Evolutionary conservation across 768 basidiomycete species (phyloP).

Genomic region (Lentinula detonsa): DNA sequence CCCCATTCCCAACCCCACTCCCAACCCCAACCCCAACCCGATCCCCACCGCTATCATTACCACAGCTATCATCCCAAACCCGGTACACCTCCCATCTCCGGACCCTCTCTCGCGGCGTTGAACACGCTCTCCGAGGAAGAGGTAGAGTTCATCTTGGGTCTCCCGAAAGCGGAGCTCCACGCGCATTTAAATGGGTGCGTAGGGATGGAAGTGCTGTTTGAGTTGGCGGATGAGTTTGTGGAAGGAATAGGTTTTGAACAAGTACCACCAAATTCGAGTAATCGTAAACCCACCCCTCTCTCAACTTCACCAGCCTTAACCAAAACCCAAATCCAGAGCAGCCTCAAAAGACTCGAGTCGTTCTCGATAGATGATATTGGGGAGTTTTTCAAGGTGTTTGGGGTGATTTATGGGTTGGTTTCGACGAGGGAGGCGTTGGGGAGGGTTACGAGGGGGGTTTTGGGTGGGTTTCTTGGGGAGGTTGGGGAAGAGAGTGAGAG

Average conservation of each 20-base stretch:
- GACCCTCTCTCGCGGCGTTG: constrained; percentile 45
- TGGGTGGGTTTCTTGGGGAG: constrained; percentile 61
- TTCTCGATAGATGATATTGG: constrained; percentile 46
- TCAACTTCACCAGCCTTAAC: no score
- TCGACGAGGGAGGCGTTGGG: constrained; percentile 50
- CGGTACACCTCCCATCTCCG: background rate
- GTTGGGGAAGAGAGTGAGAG: no score
- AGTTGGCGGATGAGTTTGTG: constrained; percentile 37
- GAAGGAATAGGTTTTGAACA: no score
- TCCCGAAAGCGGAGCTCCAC: constrained; percentile 83
- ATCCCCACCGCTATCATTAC: no score
- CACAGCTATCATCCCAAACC: no score
- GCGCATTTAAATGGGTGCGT: constrained; percentile 86
- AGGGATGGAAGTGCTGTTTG: constrained; percentile 55
- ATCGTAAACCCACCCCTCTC: no score
- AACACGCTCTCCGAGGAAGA: constrained; percentile 44
- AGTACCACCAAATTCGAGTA: no score
- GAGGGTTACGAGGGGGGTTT: constrained; percentile 57
- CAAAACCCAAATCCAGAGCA: constrained; percentile 16
- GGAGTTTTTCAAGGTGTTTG: constrained; percentile 74
- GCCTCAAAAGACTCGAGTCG: constrained; percentile 32
- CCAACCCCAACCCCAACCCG: no score
- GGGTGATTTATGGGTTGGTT: constrained; percentile 74
- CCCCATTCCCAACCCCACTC: no score
- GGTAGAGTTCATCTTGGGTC: constrained; percentile 47